These are phyloP conservation scores for Lipomyces anomalus DNA, from an alignment of 805 yeast genomes.

Conservation along the genomic window DNA sequence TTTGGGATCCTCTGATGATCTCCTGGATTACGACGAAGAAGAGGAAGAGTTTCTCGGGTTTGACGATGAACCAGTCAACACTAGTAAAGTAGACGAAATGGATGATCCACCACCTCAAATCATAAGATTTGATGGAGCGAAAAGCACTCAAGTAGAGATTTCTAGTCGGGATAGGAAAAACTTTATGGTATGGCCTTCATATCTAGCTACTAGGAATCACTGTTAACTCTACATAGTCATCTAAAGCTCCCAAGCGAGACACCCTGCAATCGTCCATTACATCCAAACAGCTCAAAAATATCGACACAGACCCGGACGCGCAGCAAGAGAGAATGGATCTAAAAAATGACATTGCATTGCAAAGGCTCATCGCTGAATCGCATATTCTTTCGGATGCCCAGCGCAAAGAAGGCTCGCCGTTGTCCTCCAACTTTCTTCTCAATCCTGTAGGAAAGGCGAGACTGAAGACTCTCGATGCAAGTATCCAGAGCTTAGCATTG, in stretches of 20 bases:
- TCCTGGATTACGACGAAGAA: no score
- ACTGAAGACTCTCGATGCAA: slow-evolving; percentile 34
- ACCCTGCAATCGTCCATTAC: no score
- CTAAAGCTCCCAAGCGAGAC: no score
- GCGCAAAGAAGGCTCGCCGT: slow-evolving; percentile 5
- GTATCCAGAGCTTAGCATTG: slow-evolving; percentile 32
- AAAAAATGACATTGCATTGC: slow-evolving; percentile 62
- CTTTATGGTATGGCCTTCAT: slow-evolving; percentile 31
- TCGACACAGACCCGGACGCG: slow-evolving; percentile 19
- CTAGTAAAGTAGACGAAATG: no score
- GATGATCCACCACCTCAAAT: no score
- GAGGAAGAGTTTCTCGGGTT: no score
- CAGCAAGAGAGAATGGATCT: slow-evolving; percentile 44
- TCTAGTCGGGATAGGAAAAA: slow-evolving; percentile 27
- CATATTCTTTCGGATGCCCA: slow-evolving; percentile 46
- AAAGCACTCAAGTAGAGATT: slow-evolving; percentile 12
- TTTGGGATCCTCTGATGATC: no score
- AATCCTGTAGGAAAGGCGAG: slow-evolving; percentile 37
- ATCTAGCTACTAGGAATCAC: no score
- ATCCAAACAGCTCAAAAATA: no score
- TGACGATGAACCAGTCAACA: no score
- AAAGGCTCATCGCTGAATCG: slow-evolving; percentile 61
- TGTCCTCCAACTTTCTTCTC: slow-evolving; percentile 24
- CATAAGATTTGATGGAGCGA: slow-evolving; percentile 33
- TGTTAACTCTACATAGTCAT: no score